phyloP scores from a whole-genome alignment of 1,139 yeast species.

The Yamadazyma triangularis region DNA sequence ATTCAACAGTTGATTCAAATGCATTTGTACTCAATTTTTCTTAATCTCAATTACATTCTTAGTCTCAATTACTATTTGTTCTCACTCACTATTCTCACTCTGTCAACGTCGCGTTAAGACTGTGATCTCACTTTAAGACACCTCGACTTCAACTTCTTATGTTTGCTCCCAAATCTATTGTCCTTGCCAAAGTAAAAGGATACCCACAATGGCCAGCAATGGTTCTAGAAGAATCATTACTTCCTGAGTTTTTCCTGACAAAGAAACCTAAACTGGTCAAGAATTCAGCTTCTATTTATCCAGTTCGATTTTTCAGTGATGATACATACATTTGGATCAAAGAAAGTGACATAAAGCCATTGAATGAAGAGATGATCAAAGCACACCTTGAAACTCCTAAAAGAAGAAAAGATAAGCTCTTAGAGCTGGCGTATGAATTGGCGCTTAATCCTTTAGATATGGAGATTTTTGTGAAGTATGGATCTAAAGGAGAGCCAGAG shows the following conservation, averaged over 20 bases:
- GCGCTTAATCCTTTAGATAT: conserved; percentile 43
- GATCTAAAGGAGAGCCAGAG: conserved; percentile 34
- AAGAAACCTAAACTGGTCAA: conserved; percentile 53
- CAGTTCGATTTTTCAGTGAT: conserved; percentile 60
- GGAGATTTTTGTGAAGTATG: conserved; percentile 39
- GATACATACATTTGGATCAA: conserved; percentile 65
- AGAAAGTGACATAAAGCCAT: conserved; percentile 34
- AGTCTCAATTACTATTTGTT: no score
- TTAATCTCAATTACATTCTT: no score
- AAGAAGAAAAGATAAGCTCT: conserved; percentile 31
- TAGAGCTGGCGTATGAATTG: conserved; percentile 35
- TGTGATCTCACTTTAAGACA: no score
- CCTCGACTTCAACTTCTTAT: no score
- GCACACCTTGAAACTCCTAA: conserved; percentile 21
- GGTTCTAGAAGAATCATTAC: conserved; percentile 53
- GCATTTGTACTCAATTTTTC: no score
- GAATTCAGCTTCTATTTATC: conserved; percentile 27
- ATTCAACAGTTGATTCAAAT: no score
- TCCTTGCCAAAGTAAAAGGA: conserved; percentile 71
- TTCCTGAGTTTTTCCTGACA: conserved; percentile 50
- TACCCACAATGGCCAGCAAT: conserved; percentile 83
- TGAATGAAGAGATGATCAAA: conserved; percentile 23
- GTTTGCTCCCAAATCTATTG: conserved; percentile 30
- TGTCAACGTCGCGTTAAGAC: no score
- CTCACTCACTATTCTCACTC: no score